Base-by-base conservation (phyloP, 306 rosid genomes). In the Sicyos baderoa region DNA sequence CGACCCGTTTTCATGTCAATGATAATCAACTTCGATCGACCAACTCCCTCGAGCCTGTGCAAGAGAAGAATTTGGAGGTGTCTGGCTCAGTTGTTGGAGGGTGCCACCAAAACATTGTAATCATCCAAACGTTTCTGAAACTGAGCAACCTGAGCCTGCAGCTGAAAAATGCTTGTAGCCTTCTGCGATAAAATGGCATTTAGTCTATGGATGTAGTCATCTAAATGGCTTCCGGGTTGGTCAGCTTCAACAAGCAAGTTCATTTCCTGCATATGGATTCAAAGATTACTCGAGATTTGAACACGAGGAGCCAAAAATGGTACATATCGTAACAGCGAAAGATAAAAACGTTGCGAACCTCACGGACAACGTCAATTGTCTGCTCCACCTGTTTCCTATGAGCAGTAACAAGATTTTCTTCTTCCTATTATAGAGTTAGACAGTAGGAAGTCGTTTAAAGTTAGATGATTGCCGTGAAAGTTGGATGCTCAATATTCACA, bases 381-480 rank as follows among this genome's bases (percentile, higher is more conserved):
- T 89, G 91, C 88, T 92, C 95, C 76, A 89, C 95, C 83, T 86
- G 96, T 82, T 78, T 84, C 64, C 88, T 80, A 72, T 92, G 96
- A 75, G 93, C 91, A 74, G 82, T 78, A 62, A 89, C 93, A 35
- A 92, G 95, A 74, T 83, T 82, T 84, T 89, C 95, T 88, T 89
- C 98, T 76, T 92, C 98, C 98, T 89, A 67, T 29, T 55, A 54
- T 50, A 65, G 55, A 75, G 11, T 40, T 9, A 40, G 50, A 68
- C 7, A 78, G 22, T 14, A 22, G 77, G 45, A 65, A 58, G 66
- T 49, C 77, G 68, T 16, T 81, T 47, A 54, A 32, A 72, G 44
- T 79, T 78, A 7, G 78, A 37, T 17, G 47, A 69, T 23, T 65
- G 21, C 25, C 48, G 37, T 12, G 40, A 7, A 42, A 48, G 50